Conservation (phyloP, 441 rosid species). For the Rhodomyrtus psidioides region DNA sequence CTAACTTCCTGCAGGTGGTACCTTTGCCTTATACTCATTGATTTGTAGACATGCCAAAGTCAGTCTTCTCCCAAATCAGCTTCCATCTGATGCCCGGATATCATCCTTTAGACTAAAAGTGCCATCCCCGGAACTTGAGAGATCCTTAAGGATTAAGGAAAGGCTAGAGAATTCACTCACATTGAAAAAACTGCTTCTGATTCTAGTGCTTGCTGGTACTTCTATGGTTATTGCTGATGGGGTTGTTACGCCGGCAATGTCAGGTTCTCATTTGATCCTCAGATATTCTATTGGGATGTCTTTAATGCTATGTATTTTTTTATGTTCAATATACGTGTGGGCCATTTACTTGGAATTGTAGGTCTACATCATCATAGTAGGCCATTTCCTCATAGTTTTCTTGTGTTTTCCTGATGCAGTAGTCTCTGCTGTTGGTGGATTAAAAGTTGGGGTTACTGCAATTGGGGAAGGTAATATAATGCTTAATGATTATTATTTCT, state of each 20-base stretch:
- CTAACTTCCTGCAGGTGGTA: conserved; percentile 58
- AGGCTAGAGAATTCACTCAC: conserved; percentile 72
- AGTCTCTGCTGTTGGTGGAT: conserved; percentile 92
- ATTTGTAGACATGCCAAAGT: conserved; percentile 95
- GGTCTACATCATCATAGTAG: background rate
- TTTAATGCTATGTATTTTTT: background rate
- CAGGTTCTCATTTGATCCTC: conserved; percentile 47
- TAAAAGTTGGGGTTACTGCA: conserved; percentile 73
- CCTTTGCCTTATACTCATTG: conserved; percentile 90
- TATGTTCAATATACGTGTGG: background rate
- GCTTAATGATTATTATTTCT: background rate
- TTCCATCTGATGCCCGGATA: conserved; percentile 89
- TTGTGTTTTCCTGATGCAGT: conserved; percentile 41
- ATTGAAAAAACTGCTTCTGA: conserved; percentile 69
- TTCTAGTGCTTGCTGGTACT: conserved; percentile 91
- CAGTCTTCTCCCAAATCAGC: conserved; percentile 95
- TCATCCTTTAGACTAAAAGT: conserved; percentile 96
- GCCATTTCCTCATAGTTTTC: conserved; percentile 10
- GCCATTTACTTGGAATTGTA: background rate
- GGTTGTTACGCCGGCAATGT: conserved; percentile 94
- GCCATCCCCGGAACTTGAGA: conserved; percentile 94
- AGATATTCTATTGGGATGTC: background rate
- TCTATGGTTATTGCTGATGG: conserved; percentile 97
- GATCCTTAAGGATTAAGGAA: conserved; percentile 91
- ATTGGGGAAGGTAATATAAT: conserved; percentile 58